phyloP scores from a whole-genome alignment of 2,329 filamentous ascomycete species.

The Colletotrichum euphorbiae region DNA sequence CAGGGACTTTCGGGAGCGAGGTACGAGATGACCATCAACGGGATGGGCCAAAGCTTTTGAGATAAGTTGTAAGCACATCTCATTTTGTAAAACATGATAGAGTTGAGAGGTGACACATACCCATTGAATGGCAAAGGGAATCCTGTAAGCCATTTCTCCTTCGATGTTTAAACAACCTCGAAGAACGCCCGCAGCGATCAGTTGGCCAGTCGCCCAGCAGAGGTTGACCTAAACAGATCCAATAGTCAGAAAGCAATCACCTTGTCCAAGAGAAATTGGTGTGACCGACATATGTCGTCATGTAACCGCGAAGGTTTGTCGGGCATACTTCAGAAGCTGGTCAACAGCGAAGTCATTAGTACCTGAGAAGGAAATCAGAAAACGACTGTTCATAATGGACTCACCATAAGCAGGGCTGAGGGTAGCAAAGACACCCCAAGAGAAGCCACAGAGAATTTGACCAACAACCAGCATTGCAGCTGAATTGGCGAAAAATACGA shows the following conservation, averaged over 20 bases:
- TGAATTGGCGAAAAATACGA: slow-evolving; percentile 60
- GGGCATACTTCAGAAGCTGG: slow-evolving; percentile 57
- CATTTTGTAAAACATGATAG: neutral
- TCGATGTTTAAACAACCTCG: slow-evolving; percentile 49
- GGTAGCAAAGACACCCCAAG: slow-evolving; percentile 59
- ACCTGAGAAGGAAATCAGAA: neutral
- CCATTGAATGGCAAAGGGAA: slow-evolving; percentile 57
- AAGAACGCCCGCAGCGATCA: slow-evolving; percentile 55
- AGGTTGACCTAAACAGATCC: slow-evolving; percentile 51
- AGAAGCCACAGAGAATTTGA: slow-evolving; percentile 59
- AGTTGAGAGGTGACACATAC: slow-evolving; percentile 8
- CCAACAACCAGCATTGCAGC: slow-evolving; percentile 57
- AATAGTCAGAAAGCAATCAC: neutral
- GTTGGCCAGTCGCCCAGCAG: slow-evolving; percentile 56
- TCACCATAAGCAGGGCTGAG: slow-evolving; percentile 54
- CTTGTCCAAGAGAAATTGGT: neutral
- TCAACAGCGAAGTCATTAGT: no score
- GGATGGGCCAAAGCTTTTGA: slow-evolving; percentile 49
- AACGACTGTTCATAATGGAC: neutral
- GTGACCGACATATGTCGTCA: slow-evolving; percentile 49
- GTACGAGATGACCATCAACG: slow-evolving; percentile 50
- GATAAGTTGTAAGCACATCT: neutral
- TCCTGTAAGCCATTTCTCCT: slow-evolving; percentile 53
- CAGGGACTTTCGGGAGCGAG: slow-evolving; percentile 59
- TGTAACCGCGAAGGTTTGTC: slow-evolving; percentile 54